These are phyloP conservation scores for Syzygium syzygioides DNA, from an alignment of 441 rosid species.

Conservation along the genomic window DNA sequence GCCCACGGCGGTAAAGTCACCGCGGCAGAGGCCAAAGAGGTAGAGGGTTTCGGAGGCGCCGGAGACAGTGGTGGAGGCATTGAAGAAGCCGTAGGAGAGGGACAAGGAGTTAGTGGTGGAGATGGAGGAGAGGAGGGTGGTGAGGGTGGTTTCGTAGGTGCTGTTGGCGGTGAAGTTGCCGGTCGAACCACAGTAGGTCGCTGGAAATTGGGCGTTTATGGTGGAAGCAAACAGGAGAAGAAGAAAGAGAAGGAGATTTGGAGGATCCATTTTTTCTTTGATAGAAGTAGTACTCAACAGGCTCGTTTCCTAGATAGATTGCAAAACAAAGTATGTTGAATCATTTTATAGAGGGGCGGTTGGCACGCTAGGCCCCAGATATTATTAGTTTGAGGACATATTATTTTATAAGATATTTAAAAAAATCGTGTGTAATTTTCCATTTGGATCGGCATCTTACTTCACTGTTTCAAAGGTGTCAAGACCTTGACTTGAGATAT, in stretches of 20 bases:
- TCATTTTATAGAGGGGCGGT: background rate
- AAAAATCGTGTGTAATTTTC: background rate
- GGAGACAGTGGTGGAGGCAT: accelerated
- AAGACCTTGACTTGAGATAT: background rate
- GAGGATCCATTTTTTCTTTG: background rate
- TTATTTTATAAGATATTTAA: too few relatives aligned
- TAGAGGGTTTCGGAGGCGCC: background rate
- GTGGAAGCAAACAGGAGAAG: background rate
- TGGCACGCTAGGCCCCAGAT: accelerated
- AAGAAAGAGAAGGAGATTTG: background rate
- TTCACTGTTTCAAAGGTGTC: background rate
- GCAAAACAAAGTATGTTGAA: background rate
- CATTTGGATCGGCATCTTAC: too few relatives aligned
- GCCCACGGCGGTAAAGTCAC: accelerated
- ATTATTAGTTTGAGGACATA: too few relatives aligned
- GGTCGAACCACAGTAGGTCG: background rate
- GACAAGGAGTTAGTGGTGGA: background rate
- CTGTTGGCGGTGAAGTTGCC: background rate
- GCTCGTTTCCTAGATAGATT: background rate
- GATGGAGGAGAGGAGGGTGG: background rate
- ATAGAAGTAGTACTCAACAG: too few relatives aligned
- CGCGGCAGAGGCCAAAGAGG: background rate
- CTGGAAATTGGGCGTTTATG: background rate
- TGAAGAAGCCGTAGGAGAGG: background rate
- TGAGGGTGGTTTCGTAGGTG: background rate